Evolutionary conservation across 1,139 yeast species (phyloP).

Genomic region (Entelexis paramagnoliae): DNA sequence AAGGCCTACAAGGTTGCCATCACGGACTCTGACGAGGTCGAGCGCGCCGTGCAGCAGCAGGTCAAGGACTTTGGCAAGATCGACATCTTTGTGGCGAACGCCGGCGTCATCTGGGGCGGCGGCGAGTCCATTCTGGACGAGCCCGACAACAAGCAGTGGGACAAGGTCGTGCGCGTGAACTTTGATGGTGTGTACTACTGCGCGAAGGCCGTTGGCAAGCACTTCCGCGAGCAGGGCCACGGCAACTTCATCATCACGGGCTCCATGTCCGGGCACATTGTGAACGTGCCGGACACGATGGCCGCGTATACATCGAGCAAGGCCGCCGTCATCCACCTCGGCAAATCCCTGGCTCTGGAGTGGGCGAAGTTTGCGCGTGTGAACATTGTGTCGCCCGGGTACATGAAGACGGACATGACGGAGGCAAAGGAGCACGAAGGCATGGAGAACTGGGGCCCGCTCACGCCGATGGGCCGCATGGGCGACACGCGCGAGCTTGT

Average conservation of each 20-base stretch:
- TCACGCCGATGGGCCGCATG: constrained; percentile 56
- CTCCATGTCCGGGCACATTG: constrained; percentile 77
- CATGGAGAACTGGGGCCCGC: constrained; percentile 43
- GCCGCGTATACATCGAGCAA: constrained; percentile 75
- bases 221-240: constrained; percentile 48
- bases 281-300: constrained; percentile 72
- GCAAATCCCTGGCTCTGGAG: constrained; percentile 65
- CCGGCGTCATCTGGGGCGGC: constrained; percentile 53
- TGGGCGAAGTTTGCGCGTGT: constrained; percentile 77
- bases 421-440: constrained; percentile 39
- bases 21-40: constrained; percentile 45
- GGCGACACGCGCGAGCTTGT: constrained; percentile 64
- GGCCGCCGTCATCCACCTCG: constrained; percentile 70
- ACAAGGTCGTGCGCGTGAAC: constrained; percentile 47
- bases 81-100: constrained; percentile 69
- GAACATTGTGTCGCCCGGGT: constrained; percentile 71
- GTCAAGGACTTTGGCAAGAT: constrained; percentile 54
- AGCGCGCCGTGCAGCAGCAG: constrained; percentile 41
- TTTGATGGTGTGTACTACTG: constrained; percentile 55
- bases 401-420: constrained; percentile 53
- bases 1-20: constrained; percentile 57
- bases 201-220: constrained; percentile 50
- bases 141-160: constrained; percentile 42
- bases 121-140: constrained; percentile 47
- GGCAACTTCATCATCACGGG: constrained; percentile 70